Evolutionary conservation across 2,329 filamentous ascomycete species (phyloP).

Genomic region (Aspergillus pseudoviridinutans): DNA sequence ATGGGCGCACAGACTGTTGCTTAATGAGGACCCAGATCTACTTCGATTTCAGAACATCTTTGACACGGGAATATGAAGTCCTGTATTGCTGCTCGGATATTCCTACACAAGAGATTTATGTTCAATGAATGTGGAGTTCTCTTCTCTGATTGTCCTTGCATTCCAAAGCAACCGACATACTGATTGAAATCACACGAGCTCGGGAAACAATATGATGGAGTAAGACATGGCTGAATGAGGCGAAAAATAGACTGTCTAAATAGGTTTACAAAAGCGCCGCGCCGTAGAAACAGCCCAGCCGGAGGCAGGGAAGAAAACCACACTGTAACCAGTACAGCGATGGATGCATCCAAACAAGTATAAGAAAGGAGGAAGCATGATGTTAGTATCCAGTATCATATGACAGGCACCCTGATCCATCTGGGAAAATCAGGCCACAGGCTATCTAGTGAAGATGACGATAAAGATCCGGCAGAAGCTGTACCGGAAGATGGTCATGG

Average conservation of each 20-base stretch:
- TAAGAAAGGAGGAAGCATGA: background rate
- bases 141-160: background rate
- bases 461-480: background rate
- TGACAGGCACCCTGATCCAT: background rate
- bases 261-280: constrained; percentile 10
- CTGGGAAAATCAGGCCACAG: background rate
- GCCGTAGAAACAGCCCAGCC: constrained; percentile 1
- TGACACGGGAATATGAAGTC: background rate
- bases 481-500: background rate
- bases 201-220: constrained; percentile 4
- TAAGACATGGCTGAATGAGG: background rate
- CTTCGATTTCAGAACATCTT: background rate
- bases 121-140: background rate
- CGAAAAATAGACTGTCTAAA: constrained; percentile 5
- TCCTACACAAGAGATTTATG: no score
- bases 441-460: background rate
- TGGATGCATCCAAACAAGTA: background rate
- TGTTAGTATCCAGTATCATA: constrained; percentile 2
- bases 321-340: constrained; percentile 19
- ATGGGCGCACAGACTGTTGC: constrained; percentile 29
- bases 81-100: background rate
- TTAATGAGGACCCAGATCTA: constrained; percentile 19
- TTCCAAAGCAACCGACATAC: background rate
- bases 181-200: background rate
- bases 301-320: constrained; percentile 3